Evolutionary conservation across 805 yeast species (phyloP).

Genomic region (Lipomyces anomalus): DNA sequence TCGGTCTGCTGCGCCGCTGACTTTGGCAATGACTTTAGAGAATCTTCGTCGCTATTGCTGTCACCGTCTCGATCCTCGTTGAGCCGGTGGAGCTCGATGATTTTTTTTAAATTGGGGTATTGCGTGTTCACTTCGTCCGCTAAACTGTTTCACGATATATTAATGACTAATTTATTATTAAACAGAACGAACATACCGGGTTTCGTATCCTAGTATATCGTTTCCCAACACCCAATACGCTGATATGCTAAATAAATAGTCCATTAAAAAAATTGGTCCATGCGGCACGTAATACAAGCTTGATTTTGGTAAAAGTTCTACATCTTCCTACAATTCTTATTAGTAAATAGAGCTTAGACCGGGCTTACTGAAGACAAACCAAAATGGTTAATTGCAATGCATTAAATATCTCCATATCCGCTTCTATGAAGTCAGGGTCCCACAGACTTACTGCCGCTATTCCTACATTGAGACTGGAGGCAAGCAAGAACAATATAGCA

Average conservation of each 20-base stretch:
- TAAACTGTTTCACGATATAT: too few relatives aligned
- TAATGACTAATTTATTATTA: too few relatives aligned
- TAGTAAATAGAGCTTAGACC: too few relatives aligned
- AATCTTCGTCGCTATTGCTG: too few relatives aligned
- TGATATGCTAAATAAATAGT: constrained; percentile 17
- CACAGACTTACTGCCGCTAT: constrained; percentile 41
- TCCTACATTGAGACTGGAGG: constrained; percentile 27
- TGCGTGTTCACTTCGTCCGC: constrained; percentile 5
- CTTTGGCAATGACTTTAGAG: too few relatives aligned
- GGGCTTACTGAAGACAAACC: too few relatives aligned
- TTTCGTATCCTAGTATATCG: constrained; percentile 16
- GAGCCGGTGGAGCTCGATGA: not conserved
- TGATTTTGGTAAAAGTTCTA: constrained; percentile 9
- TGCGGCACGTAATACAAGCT: constrained; percentile 65
- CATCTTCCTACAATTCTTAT: too few relatives aligned
- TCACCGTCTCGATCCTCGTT: too few relatives aligned
- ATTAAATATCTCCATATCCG: constrained; percentile 40
- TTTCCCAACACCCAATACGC: constrained; percentile 18
- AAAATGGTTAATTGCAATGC: constrained; percentile 28
- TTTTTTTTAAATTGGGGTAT: not conserved
- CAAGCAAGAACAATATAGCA: constrained; percentile 48
- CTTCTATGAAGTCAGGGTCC: constrained; percentile 57
- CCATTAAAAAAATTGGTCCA: constrained; percentile 49
- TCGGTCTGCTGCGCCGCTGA: not conserved
- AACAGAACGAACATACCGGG: too few relatives aligned